Evolutionary conservation across 2,329 filamentous ascomycete genomes (phyloP).

Genomic region (Fusarium tuaranense): DNA sequence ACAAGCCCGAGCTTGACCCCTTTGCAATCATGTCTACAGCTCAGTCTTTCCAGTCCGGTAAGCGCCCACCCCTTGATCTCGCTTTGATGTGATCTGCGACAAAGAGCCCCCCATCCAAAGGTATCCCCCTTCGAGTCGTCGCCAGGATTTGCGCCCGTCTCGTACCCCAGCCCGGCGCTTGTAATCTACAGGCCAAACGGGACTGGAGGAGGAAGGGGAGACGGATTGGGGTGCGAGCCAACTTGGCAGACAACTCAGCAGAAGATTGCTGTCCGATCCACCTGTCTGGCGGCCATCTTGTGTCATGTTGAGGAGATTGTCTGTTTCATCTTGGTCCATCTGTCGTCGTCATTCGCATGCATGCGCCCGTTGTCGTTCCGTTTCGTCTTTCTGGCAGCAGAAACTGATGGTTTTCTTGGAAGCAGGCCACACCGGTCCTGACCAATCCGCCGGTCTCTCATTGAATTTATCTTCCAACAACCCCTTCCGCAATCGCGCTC

Average conservation of each 20-base stretch:
- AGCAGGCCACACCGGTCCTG: slow-evolving; percentile 43
- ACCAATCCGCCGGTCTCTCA: slow-evolving; percentile 58
- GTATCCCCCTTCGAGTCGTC: slow-evolving; percentile 34
- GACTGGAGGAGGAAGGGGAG: slow-evolving; percentile 32
- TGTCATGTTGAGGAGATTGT: slow-evolving; percentile 50
- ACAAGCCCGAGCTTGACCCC: slow-evolving; percentile 39
- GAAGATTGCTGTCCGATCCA: slow-evolving; percentile 40
- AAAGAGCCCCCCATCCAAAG: slow-evolving; percentile 26
- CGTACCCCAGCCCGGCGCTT: slow-evolving; percentile 38
- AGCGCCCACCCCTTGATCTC: slow-evolving; percentile 47
- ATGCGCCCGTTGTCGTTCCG: slow-evolving; percentile 40
- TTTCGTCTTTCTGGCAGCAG: slow-evolving; percentile 42
- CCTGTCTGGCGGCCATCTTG: slow-evolving; percentile 44
- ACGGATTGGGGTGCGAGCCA: slow-evolving; percentile 36
- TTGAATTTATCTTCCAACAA: slow-evolving; percentile 85
- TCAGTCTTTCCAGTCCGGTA: slow-evolving; percentile 44
- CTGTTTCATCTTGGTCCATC: slow-evolving; percentile 47
- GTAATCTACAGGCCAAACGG: slow-evolving; percentile 36
- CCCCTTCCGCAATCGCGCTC: slow-evolving; percentile 80
- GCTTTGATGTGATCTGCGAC: slow-evolving; percentile 46
- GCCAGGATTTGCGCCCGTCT: slow-evolving; percentile 30
- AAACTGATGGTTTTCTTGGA: slow-evolving; percentile 41
- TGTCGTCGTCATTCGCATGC: slow-evolving; percentile 46
- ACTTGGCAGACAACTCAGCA: slow-evolving; percentile 43
- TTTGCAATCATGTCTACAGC: slow-evolving; percentile 45